Conservation (phyloP, 2,329 filamentous ascomycete species). For the Helotiales sp. region DNA sequence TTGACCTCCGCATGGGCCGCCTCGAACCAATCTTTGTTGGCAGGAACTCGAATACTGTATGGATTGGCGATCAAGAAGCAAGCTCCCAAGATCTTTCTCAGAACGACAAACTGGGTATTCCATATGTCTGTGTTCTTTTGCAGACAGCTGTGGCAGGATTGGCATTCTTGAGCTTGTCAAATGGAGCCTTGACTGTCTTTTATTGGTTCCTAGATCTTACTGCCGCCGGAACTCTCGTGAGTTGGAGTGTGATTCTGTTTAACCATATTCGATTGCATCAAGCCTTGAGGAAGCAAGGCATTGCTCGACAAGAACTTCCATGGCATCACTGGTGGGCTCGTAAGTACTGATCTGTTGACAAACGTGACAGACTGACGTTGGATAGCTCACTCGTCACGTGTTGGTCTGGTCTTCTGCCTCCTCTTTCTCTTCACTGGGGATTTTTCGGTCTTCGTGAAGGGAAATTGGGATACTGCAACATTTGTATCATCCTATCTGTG, state of each 20-base stretch:
- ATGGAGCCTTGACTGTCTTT: constrained; percentile 60
- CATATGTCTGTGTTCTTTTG: constrained; percentile 57
- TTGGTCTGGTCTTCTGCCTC: constrained; percentile 58
- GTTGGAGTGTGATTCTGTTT: constrained; percentile 60
- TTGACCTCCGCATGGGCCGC: constrained; percentile 71
- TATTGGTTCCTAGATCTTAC: constrained; percentile 65
- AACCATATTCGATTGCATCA: constrained; percentile 59
- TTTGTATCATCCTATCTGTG: constrained; percentile 66
- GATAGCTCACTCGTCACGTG: constrained; percentile 59
- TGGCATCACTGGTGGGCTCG: constrained; percentile 65
- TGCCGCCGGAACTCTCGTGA: constrained; percentile 61
- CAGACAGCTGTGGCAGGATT: constrained; percentile 60
- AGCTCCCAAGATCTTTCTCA: constrained; percentile 52
- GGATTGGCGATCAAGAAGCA: constrained; percentile 55
- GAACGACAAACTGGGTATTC: constrained; percentile 56
- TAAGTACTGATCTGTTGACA: constrained; percentile 37
- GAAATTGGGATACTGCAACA: constrained; percentile 55
- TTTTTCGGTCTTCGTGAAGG: constrained; percentile 61
- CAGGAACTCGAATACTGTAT: constrained; percentile 60
- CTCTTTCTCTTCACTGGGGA: constrained; percentile 70
- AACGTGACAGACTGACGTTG: constrained; percentile 1
- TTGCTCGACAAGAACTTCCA: constrained; percentile 51
- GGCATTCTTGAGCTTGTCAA: constrained; percentile 65
- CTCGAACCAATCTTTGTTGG: constrained; percentile 64
- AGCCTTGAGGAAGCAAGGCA: constrained; percentile 55